A percentile compares a stretch with the other conserved stretches of the same genome.
Conservation (phyloP, 106 monocot genomes). For the Dendrobium catenatum region DNA sequence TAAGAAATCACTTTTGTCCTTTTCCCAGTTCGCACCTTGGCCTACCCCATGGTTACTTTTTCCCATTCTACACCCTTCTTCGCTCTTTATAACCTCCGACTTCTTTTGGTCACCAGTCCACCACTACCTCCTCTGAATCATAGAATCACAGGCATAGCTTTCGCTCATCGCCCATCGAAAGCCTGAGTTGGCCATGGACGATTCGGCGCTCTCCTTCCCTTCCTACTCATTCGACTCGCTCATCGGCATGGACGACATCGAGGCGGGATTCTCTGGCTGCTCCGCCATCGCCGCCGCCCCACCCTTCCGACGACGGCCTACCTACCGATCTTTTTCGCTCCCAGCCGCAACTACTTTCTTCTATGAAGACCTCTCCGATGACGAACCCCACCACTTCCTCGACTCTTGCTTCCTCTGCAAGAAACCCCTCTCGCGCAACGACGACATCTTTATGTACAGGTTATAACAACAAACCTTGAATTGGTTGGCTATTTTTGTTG, state of each 20-base stretch:
- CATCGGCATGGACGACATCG: constrained; percentile 1
- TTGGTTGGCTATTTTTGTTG: background rate
- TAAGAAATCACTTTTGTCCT: no score
- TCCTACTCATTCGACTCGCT: background rate
- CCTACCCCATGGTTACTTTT: background rate
- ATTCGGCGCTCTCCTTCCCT: background rate
- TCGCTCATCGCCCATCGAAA: background rate
- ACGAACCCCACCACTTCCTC: constrained; percentile 42
- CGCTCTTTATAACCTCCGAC: constrained; percentile 1
- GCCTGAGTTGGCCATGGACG: background rate
- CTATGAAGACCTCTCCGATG: constrained; percentile 17
- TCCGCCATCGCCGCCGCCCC: background rate
- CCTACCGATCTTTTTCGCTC: background rate
- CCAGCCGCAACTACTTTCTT: constrained; percentile 16
- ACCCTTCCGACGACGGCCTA: background rate
- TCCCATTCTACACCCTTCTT: background rate
- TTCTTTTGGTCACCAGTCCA: background rate
- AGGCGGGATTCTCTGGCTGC: background rate
- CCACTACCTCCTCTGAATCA: background rate
- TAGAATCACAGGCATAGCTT: background rate
- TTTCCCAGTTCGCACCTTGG: background rate
- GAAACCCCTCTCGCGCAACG: constrained; percentile 41
- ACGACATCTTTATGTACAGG: constrained; percentile 93
- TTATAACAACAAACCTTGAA: background rate
- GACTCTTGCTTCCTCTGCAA: constrained; percentile 74